Conservation (phyloP, 176 grass and related monocot species). For the Rhynchospora breviuscula region DNA sequence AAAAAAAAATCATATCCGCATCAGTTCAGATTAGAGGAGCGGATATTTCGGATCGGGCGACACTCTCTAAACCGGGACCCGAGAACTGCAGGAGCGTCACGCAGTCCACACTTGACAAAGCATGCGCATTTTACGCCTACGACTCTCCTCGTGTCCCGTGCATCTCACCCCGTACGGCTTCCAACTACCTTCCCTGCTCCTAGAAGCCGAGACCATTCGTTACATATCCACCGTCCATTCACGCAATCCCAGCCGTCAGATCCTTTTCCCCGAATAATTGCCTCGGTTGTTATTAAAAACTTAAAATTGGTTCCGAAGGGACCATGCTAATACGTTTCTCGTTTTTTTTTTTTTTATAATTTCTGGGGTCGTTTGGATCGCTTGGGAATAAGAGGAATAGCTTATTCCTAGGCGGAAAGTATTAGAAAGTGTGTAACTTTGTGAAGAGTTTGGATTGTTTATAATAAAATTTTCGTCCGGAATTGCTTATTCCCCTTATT, state of each 20-base stretch:
- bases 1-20: background rate
- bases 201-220: background rate
- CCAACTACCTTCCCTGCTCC: slow-evolving; percentile 9
- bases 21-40: background rate
- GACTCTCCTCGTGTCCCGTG: slow-evolving; percentile 8
- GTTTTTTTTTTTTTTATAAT: no score
- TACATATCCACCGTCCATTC: background rate
- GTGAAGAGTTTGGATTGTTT: no score
- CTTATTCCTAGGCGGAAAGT: no score
- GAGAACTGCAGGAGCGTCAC: background rate
- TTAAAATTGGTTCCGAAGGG: background rate
- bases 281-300: background rate
- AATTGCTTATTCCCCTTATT: no score
- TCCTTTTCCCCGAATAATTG: background rate
- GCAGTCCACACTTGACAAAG: background rate
- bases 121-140: background rate
- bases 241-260: background rate
- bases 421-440: no score
- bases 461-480: no score
- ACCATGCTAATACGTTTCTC: background rate
- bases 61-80: background rate
- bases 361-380: no score
- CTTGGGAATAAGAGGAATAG: no score
- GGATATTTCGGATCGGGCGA: background rate
- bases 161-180: slow-evolving; percentile 6